phyloP scores from a whole-genome alignment of 2,329 filamentous ascomycete species.

The Periglandula ipomoeae region DNA sequence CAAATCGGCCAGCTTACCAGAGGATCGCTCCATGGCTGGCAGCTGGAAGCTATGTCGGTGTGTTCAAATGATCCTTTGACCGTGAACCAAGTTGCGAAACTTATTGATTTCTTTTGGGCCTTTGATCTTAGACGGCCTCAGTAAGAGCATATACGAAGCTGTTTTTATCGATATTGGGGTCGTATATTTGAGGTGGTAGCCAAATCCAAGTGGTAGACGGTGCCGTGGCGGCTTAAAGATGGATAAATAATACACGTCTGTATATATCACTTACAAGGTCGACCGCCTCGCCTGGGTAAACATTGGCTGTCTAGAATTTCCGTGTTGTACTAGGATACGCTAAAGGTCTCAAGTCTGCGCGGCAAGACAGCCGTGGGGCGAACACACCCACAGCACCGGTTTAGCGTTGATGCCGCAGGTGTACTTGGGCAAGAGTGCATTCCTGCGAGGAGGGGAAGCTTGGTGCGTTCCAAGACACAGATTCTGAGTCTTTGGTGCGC shows the following conservation, averaged over 20 bases:
- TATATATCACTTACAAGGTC: background rate
- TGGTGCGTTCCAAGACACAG: background rate
- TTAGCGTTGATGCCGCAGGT: conserved; percentile 3
- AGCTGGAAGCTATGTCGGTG: background rate
- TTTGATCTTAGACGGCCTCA: background rate
- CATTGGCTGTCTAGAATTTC: background rate
- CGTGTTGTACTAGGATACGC: background rate
- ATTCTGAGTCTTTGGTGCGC: background rate
- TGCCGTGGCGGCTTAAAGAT: background rate
- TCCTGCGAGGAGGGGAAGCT: conserved; percentile 8
- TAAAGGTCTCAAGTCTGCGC: background rate
- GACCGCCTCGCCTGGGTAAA: background rate
- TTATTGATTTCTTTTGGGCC: background rate
- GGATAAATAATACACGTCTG: conserved; percentile 1
- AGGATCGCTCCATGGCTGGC: conserved; percentile 24
- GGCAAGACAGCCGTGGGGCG: conserved; percentile 10
- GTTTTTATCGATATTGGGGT: background rate
- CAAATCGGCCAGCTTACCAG: conserved; percentile 27
- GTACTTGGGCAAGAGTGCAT: conserved; percentile 7
- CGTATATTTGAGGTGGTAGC: background rate
- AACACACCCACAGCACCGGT: conserved; percentile 3
- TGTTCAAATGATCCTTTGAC: background rate
- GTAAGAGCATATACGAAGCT: background rate
- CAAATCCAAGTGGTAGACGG: background rate
- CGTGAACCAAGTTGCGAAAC: background rate